Evolutionary conservation across 768 basidiomycete genomes (phyloP).

Genomic region (Lactarius deliciosus): DNA sequence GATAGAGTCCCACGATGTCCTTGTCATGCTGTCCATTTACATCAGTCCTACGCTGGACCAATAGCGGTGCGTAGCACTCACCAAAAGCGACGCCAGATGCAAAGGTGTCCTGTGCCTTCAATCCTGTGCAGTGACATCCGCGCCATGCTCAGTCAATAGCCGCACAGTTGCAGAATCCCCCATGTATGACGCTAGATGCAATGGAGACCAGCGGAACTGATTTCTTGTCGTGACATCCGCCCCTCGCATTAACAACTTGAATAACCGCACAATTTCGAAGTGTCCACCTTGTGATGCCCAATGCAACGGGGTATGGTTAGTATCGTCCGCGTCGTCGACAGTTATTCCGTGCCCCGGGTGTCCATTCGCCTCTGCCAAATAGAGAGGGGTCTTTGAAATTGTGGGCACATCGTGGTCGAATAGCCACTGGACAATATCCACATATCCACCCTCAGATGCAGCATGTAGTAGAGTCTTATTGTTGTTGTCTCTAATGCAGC

Average conservation of each 20-base stretch:
- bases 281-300: not conserved
- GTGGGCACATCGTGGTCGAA: not conserved
- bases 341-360: not conserved
- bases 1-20: too few relatives aligned
- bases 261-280: not conserved
- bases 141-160: too few relatives aligned
- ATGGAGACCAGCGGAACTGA: not conserved
- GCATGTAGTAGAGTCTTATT: not conserved
- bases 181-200: not conserved
- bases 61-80: too few relatives aligned
- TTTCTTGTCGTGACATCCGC: not conserved
- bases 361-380: not conserved
- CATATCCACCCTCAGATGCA: not conserved
- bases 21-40: too few relatives aligned
- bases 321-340: not conserved
- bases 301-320: not conserved
- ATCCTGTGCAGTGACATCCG: too few relatives aligned
- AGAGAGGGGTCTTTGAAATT: not conserved
- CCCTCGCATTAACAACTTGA: not conserved
- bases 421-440: not conserved
- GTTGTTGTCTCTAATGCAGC: not conserved
- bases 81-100: too few relatives aligned
- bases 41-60: too few relatives aligned
- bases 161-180: not conserved
- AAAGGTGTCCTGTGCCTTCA: too few relatives aligned